Conservation (phyloP, 2,329 filamentous ascomycete species). For the Helicocarpus griseus region DNA sequence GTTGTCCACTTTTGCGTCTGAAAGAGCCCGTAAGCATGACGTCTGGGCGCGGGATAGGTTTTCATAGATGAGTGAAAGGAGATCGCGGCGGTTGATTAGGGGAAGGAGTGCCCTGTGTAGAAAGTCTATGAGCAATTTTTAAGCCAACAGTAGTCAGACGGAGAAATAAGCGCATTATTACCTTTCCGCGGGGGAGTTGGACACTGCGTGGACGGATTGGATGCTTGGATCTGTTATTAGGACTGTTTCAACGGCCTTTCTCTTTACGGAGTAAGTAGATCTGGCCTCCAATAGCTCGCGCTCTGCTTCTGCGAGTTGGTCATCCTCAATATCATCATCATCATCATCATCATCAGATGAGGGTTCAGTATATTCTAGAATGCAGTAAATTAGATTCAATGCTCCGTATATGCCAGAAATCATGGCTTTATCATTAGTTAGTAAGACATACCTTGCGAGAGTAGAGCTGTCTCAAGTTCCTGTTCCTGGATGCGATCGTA, state of each 20-base stretch:
- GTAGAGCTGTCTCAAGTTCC: conserved; percentile 60
- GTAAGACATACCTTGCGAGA: conserved; percentile 38
- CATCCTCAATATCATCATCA: conserved; percentile 40
- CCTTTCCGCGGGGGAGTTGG: conserved; percentile 58
- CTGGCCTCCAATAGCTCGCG: conserved; percentile 59
- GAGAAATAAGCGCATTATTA: conserved; percentile 29
- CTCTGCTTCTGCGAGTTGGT: conserved; percentile 46
- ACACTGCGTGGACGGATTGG: conserved; percentile 63
- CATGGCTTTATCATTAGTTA: background rate
- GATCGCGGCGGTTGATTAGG: conserved; percentile 57
- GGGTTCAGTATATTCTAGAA: conserved; percentile 22
- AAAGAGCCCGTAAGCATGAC: conserved; percentile 44
- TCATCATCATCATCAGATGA: conserved; percentile 43
- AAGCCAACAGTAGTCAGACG: background rate
- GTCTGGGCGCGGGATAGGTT: conserved; percentile 47
- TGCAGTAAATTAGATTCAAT: background rate
- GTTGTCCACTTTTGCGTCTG: conserved; percentile 49
- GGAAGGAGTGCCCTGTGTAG: conserved; percentile 54
- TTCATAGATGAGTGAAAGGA: conserved; percentile 54
- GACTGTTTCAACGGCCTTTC: conserved; percentile 58
- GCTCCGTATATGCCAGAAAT: background rate
- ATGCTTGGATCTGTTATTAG: conserved; percentile 65
- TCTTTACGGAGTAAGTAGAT: conserved; percentile 59
- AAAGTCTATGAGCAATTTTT: background rate
- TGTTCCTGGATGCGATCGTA: conserved; percentile 64